phyloP scores from a whole-genome alignment of 2,329 filamentous ascomycete species.

The Fusarium secorum region DNA sequence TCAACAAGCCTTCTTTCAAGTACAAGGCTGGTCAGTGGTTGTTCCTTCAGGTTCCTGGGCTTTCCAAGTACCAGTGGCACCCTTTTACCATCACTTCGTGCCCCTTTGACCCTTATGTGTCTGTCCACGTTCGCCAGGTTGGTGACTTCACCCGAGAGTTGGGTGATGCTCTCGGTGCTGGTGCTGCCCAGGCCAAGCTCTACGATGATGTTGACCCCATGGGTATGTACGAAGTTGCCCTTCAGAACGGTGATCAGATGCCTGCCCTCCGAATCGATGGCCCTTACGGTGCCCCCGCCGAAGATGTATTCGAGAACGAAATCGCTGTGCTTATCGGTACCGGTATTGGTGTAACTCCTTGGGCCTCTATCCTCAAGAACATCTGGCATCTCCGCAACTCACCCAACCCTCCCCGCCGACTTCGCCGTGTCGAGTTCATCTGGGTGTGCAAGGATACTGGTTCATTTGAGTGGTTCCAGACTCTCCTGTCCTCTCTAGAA shows the following conservation, averaged over 20 bases:
- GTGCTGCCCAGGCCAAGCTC: conserved; percentile 83
- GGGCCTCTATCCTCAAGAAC: conserved; percentile 91
- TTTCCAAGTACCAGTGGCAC: conserved; percentile 94
- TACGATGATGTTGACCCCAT: conserved; percentile 90
- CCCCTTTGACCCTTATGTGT: conserved; percentile 93
- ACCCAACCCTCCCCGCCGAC: conserved; percentile 86
- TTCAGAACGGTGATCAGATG: conserved; percentile 93
- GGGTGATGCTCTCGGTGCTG: conserved; percentile 95
- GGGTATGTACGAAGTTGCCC: conserved; percentile 97
- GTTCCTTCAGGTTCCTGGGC: conserved; percentile 89
- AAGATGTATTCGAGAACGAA: conserved; percentile 96
- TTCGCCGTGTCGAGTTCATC: conserved; percentile 97
- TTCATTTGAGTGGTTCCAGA: conserved; percentile 99
- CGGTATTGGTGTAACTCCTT: conserved; percentile 86
- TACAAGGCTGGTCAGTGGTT: conserved; percentile 99
- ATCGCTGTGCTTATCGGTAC: conserved; percentile 86
- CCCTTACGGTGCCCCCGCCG: conserved; percentile 94
- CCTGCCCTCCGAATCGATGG: conserved; percentile 89
- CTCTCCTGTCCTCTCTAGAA: conserved; percentile 88
- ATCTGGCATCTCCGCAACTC: conserved; percentile 95
- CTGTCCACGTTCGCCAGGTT: conserved; percentile 93
- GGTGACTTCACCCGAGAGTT: conserved; percentile 95
- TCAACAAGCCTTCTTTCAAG: conserved; percentile 93
- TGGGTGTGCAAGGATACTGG: conserved; percentile 97
- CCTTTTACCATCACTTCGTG: conserved; percentile 99